Evolutionary conservation across 495 filamentous ascomycete species (phyloP).

Genomic region (Neurospora sp.): DNA sequence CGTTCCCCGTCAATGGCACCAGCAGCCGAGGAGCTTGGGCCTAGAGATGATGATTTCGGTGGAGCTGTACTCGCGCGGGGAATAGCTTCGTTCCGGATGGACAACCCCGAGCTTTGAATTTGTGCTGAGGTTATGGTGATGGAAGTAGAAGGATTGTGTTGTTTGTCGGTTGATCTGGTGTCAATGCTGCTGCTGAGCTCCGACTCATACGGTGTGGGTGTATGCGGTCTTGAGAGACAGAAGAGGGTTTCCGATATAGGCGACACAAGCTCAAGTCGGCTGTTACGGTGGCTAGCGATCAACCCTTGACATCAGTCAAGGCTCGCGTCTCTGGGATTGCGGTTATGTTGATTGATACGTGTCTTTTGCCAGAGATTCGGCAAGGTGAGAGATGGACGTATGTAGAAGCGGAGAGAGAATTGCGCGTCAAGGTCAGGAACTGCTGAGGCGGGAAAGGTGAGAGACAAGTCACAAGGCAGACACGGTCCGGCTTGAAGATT

Average conservation of each 20-base stretch:
- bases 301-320: neutral
- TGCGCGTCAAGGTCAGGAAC: conserved; percentile 12
- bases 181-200: conserved; percentile 9
- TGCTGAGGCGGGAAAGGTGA: conserved; percentile 7
- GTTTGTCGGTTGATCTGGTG: neutral
- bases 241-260: conserved; percentile 15
- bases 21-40: neutral
- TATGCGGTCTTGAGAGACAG: conserved; percentile 1
- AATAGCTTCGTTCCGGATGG: neutral
- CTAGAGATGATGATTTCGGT: neutral
- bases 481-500: conserved; percentile 2
- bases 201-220: conserved; percentile 11
- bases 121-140: neutral
- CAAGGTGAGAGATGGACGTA: neutral
- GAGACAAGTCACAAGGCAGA: neutral
- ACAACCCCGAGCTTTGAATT: neutral
- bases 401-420: conserved; percentile 11
- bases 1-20: neutral
- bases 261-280: conserved; percentile 15
- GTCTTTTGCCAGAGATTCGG: neutral
- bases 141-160: neutral
- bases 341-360: neutral
- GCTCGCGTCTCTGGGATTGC: neutral
- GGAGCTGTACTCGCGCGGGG: neutral
- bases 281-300: neutral